phyloP scores from a whole-genome alignment of 305 asterid genomes.

The Solanum hybrid region DNA sequence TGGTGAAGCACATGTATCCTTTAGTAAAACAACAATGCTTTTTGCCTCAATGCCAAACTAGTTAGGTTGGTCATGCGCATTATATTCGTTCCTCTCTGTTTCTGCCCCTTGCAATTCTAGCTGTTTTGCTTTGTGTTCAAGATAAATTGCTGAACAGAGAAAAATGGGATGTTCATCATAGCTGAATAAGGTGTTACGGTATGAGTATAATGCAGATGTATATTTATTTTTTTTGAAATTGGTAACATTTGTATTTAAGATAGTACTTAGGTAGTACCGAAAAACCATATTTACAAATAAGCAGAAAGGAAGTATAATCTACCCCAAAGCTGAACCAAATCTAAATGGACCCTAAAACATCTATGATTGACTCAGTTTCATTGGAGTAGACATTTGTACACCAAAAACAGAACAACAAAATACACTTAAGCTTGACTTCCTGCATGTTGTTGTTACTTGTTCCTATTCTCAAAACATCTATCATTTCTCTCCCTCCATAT shows the following conservation, averaged over 20 bases:
- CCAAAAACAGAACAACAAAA: background rate
- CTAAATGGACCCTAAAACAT: background rate
- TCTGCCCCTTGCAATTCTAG: background rate
- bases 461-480: background rate
- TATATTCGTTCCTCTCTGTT: background rate
- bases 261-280: background rate
- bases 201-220: background rate
- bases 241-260: background rate
- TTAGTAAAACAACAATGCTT: background rate
- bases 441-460: background rate
- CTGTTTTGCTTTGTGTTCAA: background rate
- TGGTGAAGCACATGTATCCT: background rate
- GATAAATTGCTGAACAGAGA: background rate
- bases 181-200: background rate
- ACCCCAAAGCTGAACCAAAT: background rate
- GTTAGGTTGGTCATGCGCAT: background rate
- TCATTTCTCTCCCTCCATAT: background rate
- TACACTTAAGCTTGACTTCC: background rate
- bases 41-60: background rate
- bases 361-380: background rate
- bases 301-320: background rate
- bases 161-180: background rate
- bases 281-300: background rate
- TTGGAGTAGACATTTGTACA: background rate
- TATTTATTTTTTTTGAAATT: background rate